Evolutionary conservation across 192 early-diverging fungal species (phyloP), one percentile per base, ranked within the genome.

Genomic region (Jimgerdemannia lactiflua): DNA sequence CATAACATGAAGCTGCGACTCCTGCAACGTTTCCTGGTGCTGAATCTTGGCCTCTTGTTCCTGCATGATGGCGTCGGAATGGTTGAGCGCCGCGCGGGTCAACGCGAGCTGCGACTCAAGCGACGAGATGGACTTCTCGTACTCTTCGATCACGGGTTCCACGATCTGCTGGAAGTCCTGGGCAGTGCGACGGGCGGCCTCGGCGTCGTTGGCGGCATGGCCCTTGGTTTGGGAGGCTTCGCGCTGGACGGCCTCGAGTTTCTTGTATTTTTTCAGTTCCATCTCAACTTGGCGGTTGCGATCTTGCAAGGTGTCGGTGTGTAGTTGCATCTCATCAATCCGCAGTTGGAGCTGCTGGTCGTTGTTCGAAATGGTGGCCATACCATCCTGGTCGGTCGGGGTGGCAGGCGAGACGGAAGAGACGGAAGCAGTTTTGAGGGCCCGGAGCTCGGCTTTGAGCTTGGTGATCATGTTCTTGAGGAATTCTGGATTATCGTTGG

Each of bases 141-240:
- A 92, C 71, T 92, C 92, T 67, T 91, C 86, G 73, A 94, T 87
- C 4, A 94, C 87, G n/a, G 91, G 85, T 79, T 88, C 82, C 70
- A 93, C 87, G 75, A 89, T 74, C 73, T 91, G 64, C 73, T 89
- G 72, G 75, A 83, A 83, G 68, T 79, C 49, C 49, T 59, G 49
- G 49, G 49, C 49, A 29, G 29, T 29, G 29, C 29, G 29, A 14
- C 83, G 76, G 3, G 79, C 80, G 9, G 75, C 80, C 42, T 73
- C 74, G 70, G 70, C 54, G 42, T 19, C 42, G 17, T 74, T 59
- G 4, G 64, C n/a, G 43, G 64, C n/a, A 39, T 63, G 64, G 20
- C 19, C 71, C n/a, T 77, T 65, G 65, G 6, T 65, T 10, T 68
- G 68, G 11, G 44, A 44, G 68, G 43, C 75, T n/a, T 14, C 69